Evolutionary conservation across 2,329 filamentous ascomycete species (phyloP).

Genomic region (Orbilia quercus): DNA sequence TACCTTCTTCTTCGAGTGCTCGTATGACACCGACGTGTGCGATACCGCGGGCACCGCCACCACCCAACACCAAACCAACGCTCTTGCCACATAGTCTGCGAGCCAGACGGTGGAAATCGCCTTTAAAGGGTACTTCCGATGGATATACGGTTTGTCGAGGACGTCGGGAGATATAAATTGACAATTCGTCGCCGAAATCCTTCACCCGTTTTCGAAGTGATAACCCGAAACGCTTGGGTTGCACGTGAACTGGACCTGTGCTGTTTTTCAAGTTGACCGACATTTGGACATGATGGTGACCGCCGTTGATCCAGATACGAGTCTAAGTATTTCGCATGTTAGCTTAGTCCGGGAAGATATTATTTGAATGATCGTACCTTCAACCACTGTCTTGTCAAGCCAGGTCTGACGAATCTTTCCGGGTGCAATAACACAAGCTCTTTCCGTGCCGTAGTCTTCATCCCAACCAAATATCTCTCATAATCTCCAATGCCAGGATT

Average conservation of each 20-base stretch:
- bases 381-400: constrained; percentile 88
- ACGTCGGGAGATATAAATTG: constrained; percentile 95
- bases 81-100: constrained; percentile 91
- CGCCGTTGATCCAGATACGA: constrained; percentile 96
- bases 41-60: constrained; percentile 90
- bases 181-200: constrained; percentile 93
- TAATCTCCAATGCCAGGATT: constrained; percentile 94
- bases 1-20: constrained; percentile 93
- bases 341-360: not conserved
- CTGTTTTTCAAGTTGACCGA: constrained; percentile 75
- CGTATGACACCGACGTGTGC: constrained; percentile 93
- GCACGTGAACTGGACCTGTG: constrained; percentile 68
- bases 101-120: constrained; percentile 93
- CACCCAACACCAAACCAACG: constrained; percentile 91
- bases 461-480: constrained; percentile 92
- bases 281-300: constrained; percentile 98
- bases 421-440: constrained; percentile 88
- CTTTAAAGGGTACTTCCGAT: constrained; percentile 90
- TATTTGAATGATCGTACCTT: constrained; percentile 63
- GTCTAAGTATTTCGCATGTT: constrained; percentile 66
- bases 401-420: constrained; percentile 86
- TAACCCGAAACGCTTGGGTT: constrained; percentile 81
- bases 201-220: constrained; percentile 93
- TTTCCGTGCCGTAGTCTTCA: constrained; percentile 96
- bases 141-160: constrained; percentile 92